Evolutionary conservation across 805 yeast species (phyloP), one percentile per base, ranked within the genome.

Genomic region (Maudiozyma barnettii): DNA sequence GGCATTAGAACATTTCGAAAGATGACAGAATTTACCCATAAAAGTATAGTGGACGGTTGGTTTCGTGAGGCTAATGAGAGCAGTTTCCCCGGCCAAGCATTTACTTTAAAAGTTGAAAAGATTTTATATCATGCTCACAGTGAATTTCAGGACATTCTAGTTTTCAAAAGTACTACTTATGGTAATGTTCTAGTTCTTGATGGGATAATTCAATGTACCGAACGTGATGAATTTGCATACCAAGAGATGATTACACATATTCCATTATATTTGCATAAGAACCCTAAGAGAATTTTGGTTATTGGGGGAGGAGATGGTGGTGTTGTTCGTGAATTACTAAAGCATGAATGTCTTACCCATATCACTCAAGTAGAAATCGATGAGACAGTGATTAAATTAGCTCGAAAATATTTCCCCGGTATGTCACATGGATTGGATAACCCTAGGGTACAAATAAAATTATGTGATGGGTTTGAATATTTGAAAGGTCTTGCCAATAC

Each of bases 221-320:
- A 90, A 63, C 73, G 88, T 49, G 97, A 90, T 66, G 97, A 89
- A 65, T 89, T 86, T 65, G 88, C 95, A 12, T 89, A 89, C 66
- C 97, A 89, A 68, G 97, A 89, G 63, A 79, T 87, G 81, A 90
- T 89, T 52, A 70, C 95, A 2, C 95, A 90, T 64, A 66, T 87
- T 26, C 90, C 96, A 4, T 59, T 90, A 48, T 79, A 81, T 76
- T 69, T 86, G 10, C 97, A 89, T 67, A 77, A 78, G 3, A 59
- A 72, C 39, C 96, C 97, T 1, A 77, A 76, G 55, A 76, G 74
- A 46, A 95, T 88, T 9, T 74, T 89, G 45, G 93, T 89, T 29
- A 85, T 89, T 57, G 97, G 97, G 23, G 97, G 97, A 22, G 97
- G 97, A 39, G 97, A 89, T 64, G 95, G 97, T 53, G 97, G 97